Evolutionary conservation across 2,329 filamentous ascomycete species (phyloP).

Genomic region (Emmonsiellopsis sp.): DNA sequence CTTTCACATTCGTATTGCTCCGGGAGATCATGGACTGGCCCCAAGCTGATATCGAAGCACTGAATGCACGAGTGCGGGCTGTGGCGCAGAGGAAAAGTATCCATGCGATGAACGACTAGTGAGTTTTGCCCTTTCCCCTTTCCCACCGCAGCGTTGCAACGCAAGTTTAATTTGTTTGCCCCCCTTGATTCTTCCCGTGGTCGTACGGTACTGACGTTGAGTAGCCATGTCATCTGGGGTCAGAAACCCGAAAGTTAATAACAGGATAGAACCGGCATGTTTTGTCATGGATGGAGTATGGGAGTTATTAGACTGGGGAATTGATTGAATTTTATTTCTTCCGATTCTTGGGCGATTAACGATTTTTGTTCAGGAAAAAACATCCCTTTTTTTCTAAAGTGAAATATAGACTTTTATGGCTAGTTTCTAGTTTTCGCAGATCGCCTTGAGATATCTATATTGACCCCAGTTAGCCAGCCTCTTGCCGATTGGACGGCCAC

Average conservation of each 20-base stretch:
- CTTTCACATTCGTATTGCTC: slow-evolving; percentile 10
- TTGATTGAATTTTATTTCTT: neutral
- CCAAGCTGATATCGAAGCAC: neutral
- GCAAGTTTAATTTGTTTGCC: too few relatives aligned
- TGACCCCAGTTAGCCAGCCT: too few relatives aligned
- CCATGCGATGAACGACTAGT: slow-evolving; percentile 4
- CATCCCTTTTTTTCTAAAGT: too few relatives aligned
- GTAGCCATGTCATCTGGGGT: slow-evolving; percentile 1
- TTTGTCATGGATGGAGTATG: neutral
- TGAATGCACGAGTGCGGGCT: slow-evolving; percentile 1
- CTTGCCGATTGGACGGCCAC: too few relatives aligned
- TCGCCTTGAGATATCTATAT: too few relatives aligned
- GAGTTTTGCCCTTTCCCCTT: neutral
- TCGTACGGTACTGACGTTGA: neutral
- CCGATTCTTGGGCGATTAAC: too few relatives aligned
- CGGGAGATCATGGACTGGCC: slow-evolving; percentile 13
- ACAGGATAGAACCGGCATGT: neutral
- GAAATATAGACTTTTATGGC: too few relatives aligned
- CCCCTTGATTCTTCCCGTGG: too few relatives aligned
- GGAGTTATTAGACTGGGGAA: neutral
- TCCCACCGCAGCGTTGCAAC: too few relatives aligned
- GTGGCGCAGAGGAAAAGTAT: neutral
- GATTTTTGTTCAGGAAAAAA: too few relatives aligned
- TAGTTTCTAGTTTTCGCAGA: too few relatives aligned
- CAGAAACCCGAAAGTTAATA: neutral